Percentiles rank a stretch among this genome's conserved stretches.
phyloP scores from a whole-genome alignment of 495 filamentous ascomycete species.

The Filosporella fistucella region DNA sequence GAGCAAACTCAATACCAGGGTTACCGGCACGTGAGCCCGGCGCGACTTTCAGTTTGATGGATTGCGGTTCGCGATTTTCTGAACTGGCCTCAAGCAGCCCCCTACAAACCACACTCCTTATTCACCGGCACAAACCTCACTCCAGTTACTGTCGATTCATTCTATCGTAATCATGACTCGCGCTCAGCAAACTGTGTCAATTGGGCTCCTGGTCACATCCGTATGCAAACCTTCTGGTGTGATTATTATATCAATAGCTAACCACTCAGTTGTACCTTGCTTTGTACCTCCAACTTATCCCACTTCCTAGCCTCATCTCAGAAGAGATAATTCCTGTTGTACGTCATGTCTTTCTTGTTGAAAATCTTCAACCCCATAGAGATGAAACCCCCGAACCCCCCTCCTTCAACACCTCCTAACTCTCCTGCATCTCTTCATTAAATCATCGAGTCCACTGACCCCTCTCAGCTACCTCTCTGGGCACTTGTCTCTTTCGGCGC shows the following conservation, averaged over 20 bases:
- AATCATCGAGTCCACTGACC: too few relatives aligned
- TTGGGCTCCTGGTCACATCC: slow-evolving; percentile 80
- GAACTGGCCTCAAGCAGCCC: slow-evolving; percentile 14
- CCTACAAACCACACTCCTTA: slow-evolving; percentile 26
- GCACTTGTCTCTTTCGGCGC: slow-evolving; percentile 86
- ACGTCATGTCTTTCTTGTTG: slow-evolving; percentile 24
- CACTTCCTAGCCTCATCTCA: slow-evolving; percentile 70
- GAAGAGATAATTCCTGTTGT: slow-evolving; percentile 70
- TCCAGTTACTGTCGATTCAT: background rate
- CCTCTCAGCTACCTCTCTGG: slow-evolving; percentile 91
- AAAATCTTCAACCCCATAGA: background rate
- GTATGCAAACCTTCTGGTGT: slow-evolving; percentile 40
- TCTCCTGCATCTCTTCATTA: too few relatives aligned
- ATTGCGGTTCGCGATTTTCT: slow-evolving; percentile 1
- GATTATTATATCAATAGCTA: slow-evolving; percentile 40
- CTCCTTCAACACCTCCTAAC: background rate
- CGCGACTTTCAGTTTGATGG: slow-evolving; percentile 11
- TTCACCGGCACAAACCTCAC: slow-evolving; percentile 1
- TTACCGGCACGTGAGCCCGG: slow-evolving; percentile 13
- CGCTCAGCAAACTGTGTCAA: slow-evolving; percentile 86
- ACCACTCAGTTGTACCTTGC: slow-evolving; percentile 86
- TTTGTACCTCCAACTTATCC: slow-evolving; percentile 78
- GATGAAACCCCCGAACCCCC: background rate
- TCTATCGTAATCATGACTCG: slow-evolving; percentile 66
- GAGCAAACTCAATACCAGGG: too few relatives aligned